These are phyloP conservation scores for Trichaptum fuscoviolaceum DNA, from an alignment of 768 basidiomycete genomes.

Conservation along the genomic window DNA sequence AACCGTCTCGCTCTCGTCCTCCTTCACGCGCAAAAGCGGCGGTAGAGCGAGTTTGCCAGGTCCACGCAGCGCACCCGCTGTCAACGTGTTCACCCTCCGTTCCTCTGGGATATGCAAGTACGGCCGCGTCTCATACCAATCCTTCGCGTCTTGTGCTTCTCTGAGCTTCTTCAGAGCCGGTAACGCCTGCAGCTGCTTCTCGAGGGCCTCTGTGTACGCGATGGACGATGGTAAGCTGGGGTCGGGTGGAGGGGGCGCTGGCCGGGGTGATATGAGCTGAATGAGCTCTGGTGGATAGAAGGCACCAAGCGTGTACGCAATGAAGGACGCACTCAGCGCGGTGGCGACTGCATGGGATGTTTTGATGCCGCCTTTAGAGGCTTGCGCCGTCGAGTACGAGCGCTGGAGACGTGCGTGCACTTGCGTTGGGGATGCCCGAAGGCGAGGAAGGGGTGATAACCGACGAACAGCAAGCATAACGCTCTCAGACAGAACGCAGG, in stretches of 20 bases:
- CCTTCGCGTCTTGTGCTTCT: constrained; percentile 38
- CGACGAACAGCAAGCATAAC: not conserved
- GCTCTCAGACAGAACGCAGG: not conserved
- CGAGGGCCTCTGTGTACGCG: constrained; percentile 54
- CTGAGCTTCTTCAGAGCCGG: constrained; percentile 53
- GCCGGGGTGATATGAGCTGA: constrained; percentile 68
- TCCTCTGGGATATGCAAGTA: constrained; percentile 67
- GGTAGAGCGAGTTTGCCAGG: constrained; percentile 80
- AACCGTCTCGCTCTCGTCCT: constrained; percentile 70
- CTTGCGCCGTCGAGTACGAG: not conserved
- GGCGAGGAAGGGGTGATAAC: not conserved
- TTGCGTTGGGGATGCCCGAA: not conserved
- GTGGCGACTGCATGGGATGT: not conserved
- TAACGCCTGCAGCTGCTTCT: constrained; percentile 61
- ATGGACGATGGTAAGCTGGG: constrained; percentile 53
- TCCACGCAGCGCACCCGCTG: constrained; percentile 80
- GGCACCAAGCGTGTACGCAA: constrained; percentile 48
- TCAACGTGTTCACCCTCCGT: constrained; percentile 74
- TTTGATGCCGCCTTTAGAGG: not conserved
- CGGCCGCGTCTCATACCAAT: constrained; percentile 78
- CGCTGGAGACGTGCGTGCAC: not conserved
- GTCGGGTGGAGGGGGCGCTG: constrained; percentile 67
- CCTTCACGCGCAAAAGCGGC: constrained; percentile 68
- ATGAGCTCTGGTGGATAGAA: constrained; percentile 66
- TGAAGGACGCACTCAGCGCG: constrained; percentile 10